Evolutionary conservation across 768 basidiomycete species (phyloP).

Genomic region (Aureoboletus auriporus): DNA sequence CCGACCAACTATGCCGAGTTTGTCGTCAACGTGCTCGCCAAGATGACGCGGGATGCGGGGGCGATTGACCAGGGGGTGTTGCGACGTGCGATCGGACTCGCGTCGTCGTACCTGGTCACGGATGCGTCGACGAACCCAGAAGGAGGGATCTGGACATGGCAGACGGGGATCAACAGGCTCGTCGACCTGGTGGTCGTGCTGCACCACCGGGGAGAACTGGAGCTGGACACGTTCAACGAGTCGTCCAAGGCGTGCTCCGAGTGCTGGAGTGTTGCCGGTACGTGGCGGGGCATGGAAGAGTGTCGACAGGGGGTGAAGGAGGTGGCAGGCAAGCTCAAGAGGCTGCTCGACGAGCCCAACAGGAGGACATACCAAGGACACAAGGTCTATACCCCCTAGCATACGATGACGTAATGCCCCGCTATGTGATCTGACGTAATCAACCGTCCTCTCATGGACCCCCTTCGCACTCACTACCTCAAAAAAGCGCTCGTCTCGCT

Average conservation of each 20-base stretch:
- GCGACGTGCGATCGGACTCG: slow-evolving; percentile 61
- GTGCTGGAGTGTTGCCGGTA: slow-evolving; percentile 70
- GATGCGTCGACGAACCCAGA: slow-evolving; percentile 63
- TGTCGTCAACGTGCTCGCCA: slow-evolving; percentile 51
- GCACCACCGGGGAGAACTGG: slow-evolving; percentile 61
- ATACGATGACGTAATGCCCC: not conserved
- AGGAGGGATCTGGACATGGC: slow-evolving; percentile 59
- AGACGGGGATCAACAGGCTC: slow-evolving; percentile 59
- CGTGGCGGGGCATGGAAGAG: slow-evolving; percentile 65
- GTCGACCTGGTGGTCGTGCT: slow-evolving; percentile 73
- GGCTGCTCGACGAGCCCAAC: slow-evolving; percentile 34
- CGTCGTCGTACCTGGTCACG: slow-evolving; percentile 76
- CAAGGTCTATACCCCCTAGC: slow-evolving; percentile 29
- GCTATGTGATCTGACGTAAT: slow-evolving; percentile 13
- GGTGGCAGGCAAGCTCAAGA: slow-evolving; percentile 59
- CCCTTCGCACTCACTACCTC: slow-evolving; percentile 93
- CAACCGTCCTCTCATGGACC: slow-evolving; percentile 51
- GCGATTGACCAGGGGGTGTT: slow-evolving; percentile 58
- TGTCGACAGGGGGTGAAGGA: slow-evolving; percentile 59
- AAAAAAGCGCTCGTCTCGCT: slow-evolving; percentile 93
- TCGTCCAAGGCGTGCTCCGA: slow-evolving; percentile 65
- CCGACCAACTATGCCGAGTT: slow-evolving; percentile 61
- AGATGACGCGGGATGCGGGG: slow-evolving; percentile 43
- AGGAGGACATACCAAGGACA: slow-evolving; percentile 30
- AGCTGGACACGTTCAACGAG: slow-evolving; percentile 71